Evolutionary conservation across 1,139 yeast genomes (phyloP).

Genomic region (Arxiozyma slooffiae): DNA sequence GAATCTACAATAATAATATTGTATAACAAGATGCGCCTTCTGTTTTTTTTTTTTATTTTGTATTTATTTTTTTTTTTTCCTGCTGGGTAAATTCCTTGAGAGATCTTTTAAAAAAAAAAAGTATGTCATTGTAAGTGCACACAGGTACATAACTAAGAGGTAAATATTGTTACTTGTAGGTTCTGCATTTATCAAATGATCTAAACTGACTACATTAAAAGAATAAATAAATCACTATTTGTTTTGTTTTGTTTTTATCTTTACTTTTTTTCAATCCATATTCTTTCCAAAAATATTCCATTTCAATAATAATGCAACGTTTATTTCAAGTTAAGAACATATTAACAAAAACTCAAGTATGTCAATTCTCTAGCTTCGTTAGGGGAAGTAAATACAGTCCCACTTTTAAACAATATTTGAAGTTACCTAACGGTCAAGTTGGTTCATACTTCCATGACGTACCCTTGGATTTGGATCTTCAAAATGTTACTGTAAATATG

Average conservation of each 20-base stretch:
- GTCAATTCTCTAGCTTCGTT: constrained; percentile 12
- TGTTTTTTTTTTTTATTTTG: too few relatives aligned
- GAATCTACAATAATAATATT: too few relatives aligned
- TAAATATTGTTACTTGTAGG: too few relatives aligned
- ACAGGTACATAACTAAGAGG: too few relatives aligned
- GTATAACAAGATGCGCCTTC: too few relatives aligned
- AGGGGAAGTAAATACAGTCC: constrained; percentile 38
- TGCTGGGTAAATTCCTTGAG: background rate
- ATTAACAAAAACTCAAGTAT: background rate
- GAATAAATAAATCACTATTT: too few relatives aligned
- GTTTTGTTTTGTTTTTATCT: too few relatives aligned
- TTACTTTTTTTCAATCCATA: too few relatives aligned
- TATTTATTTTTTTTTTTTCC: background rate
- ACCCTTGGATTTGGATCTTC: constrained; percentile 55
- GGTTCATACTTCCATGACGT: constrained; percentile 85
- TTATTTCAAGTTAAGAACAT: background rate
- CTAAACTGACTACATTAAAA: background rate
- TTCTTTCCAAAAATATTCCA: too few relatives aligned
- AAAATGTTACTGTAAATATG: constrained; percentile 63
- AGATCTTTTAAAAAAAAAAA: background rate
- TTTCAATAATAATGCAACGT: background rate
- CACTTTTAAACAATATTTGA: constrained; percentile 37
- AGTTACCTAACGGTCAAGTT: constrained; percentile 38
- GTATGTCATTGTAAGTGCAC: background rate
- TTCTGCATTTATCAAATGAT: background rate